A percentile compares a stretch with the other conserved stretches of the same genome.
Evolutionary conservation across 495 filamentous ascomycete genomes (phyloP).

Genomic region (Sporormia fimetaria): DNA sequence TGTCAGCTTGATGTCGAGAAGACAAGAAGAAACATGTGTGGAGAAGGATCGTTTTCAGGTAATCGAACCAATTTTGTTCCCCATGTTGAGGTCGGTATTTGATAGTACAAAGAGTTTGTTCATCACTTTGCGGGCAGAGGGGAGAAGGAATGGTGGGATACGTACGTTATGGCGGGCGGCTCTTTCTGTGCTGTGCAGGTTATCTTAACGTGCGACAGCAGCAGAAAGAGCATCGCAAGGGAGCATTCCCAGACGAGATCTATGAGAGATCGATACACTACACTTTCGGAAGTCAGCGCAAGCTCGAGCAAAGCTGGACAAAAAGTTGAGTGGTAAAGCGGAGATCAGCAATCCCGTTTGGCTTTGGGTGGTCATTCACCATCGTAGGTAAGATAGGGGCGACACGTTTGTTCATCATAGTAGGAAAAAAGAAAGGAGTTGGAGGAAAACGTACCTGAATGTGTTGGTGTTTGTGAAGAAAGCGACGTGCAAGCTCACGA

Average conservation of each 20-base stretch:
- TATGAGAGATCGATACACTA: too few relatives aligned
- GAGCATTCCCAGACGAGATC: background rate
- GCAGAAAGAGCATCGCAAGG: background rate
- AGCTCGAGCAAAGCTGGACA: background rate
- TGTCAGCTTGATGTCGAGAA: background rate
- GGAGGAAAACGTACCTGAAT: conserved; percentile 7
- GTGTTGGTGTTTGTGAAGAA: background rate
- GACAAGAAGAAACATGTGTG: background rate
- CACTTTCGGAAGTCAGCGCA: conserved; percentile 6
- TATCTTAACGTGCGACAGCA: background rate
- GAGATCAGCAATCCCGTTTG: conserved; percentile 22
- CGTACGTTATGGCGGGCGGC: background rate
- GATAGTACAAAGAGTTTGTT: conserved; percentile 21
- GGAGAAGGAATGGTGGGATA: background rate
- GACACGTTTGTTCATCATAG: conserved; percentile 22
- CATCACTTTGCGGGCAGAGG: conserved; percentile 11
- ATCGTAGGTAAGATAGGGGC: conserved; percentile 23
- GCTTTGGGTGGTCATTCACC: conserved; percentile 22
- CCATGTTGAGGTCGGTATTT: conserved; percentile 20
- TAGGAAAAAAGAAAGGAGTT: background rate
- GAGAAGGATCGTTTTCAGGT: conserved; percentile 10
- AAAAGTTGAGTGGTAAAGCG: background rate
- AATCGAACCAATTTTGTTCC: conserved; percentile 22
- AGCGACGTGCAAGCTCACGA: background rate
- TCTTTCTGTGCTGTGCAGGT: background rate